A percentile compares a stretch with the other conserved stretches of the same genome.
These are phyloP conservation scores for Aspergillus wentii DNA, from an alignment of 495 filamentous ascomycete genomes.

Conservation along the genomic window DNA sequence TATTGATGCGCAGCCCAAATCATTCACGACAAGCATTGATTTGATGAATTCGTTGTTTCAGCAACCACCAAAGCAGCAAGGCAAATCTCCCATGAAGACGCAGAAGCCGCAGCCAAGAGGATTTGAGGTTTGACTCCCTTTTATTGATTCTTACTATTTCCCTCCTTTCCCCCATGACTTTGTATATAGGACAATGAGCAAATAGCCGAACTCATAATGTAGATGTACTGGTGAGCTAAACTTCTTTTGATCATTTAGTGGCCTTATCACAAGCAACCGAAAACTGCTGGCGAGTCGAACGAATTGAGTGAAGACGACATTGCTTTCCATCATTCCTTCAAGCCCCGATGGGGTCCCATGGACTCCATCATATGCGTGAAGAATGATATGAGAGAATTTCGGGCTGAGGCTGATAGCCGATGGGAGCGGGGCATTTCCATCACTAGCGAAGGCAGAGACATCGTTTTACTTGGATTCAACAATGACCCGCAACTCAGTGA, in stretches of 20 bases:
- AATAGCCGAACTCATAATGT: conserved; percentile 25
- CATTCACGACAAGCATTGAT: conserved; percentile 77
- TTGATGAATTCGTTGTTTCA: conserved; percentile 88
- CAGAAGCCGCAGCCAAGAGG: conserved; percentile 49
- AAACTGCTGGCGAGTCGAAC: conserved; percentile 54
- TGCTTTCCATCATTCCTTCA: conserved; percentile 59
- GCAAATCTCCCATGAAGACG: conserved; percentile 33
- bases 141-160: conserved; percentile 21
- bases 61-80: conserved; percentile 31
- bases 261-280: conserved; percentile 75
- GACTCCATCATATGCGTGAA: conserved; percentile 64
- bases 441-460: conserved; percentile 33
- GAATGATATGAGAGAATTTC: conserved; percentile 17
- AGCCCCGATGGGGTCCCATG: conserved; percentile 74
- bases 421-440: conserved; percentile 34
- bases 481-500: conserved; percentile 19
- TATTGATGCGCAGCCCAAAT: conserved; percentile 40
- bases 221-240: conserved; percentile 29
- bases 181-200: conserved; percentile 20
- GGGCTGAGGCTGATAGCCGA: conserved; percentile 16
- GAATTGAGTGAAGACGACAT: conserved; percentile 54
- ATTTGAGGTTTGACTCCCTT: conserved; percentile 68
- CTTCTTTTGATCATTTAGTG: conserved; percentile 58
- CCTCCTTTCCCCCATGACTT: conserved; percentile 11
- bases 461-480: conserved; percentile 26